Evolutionary conservation across 345 rosid genomes (phyloP), one percentile per base, ranked within the genome.

Genomic region (Cardamine chenopodiifolia): DNA sequence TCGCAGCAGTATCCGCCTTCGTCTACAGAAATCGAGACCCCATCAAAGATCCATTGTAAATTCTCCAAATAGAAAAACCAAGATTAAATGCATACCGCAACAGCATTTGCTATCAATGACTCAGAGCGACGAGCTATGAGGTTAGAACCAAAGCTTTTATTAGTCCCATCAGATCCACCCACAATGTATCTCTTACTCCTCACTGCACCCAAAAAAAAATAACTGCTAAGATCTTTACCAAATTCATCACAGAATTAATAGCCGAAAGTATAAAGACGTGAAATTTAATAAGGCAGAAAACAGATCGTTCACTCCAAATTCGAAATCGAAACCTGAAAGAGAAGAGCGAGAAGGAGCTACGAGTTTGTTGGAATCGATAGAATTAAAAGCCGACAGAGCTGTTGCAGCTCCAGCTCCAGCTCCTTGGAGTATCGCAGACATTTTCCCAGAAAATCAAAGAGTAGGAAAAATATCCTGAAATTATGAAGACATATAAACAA

Each of bases 381-480:
- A 79, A 70, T 76, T 77, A 59, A 85, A 80, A 23, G 82, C 83
- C 18, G 83, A 70, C 0, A 82, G 47, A 56, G 90, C 84, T 11
- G 84, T 78, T 1, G 91, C 14, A 57, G 62, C 62, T 57, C 22
- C 85, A 44, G 82, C 72, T 47, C 92, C 91, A 44, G 82, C 72
- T 47, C 92, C 91, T 66, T 82, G 93, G 77, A 88, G 76, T 60
- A 78, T 78, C 11, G 91, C 85, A 55, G 91, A 91, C 90, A 89
- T 89, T 80, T 64, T 59, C 57, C 13, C 34, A 35, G 45, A 48
- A 35, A 62, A 17, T 13, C n/a, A 45, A 58, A 29, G 72, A 59
- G 49, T 12, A 59, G 5, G 35, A 25, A 61, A 23, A 32, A 12
- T 26, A 35, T 58, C 20, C 25, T 32, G 62, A 26, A 40, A 40